A percentile compares a stretch with the other conserved stretches of the same genome.
Conservation (phyloP, 495 filamentous ascomycete species). For the Glonium stellatum region DNA sequence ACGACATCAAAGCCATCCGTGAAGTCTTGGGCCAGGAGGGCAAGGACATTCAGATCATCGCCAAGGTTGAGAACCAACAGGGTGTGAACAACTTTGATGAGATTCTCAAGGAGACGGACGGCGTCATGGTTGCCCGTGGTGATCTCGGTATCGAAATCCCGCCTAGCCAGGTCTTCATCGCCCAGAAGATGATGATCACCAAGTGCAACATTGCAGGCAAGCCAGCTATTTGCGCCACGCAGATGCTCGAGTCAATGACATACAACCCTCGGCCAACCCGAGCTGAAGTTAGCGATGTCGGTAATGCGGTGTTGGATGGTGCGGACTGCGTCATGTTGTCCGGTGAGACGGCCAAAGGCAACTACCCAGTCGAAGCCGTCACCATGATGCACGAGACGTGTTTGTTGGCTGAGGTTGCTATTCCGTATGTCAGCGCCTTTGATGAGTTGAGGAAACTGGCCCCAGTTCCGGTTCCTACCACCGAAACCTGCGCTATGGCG, state of each 20-base stretch:
- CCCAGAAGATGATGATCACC: constrained; percentile 99
- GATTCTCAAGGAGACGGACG: constrained; percentile 92
- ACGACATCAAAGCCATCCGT: constrained; percentile 87
- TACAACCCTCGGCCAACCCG: constrained; percentile 97
- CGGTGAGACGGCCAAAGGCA: constrained; percentile 96
- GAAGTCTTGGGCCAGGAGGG: constrained; percentile 87
- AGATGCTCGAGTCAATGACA: constrained; percentile 98
- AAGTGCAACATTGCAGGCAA: constrained; percentile 99
- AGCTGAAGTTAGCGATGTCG: constrained; percentile 96
- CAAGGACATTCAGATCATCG: constrained; percentile 96
- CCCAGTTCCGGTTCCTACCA: constrained; percentile 71
- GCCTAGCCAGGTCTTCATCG: constrained; percentile 94
- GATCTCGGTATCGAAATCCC: constrained; percentile 98
- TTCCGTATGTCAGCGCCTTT: constrained; percentile 92
- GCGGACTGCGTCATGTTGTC: constrained; percentile 99
- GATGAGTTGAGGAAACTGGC: constrained; percentile 84
- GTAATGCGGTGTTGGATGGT: constrained; percentile 94
- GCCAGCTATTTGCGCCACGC: constrained; percentile 89
- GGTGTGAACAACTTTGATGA: constrained; percentile 98
- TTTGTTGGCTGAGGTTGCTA: constrained; percentile 88
- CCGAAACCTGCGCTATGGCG: constrained; percentile 91
- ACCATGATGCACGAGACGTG: constrained; percentile 97
- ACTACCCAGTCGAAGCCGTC: constrained; percentile 86
- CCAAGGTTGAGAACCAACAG: constrained; percentile 99
- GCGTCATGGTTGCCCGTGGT: constrained; percentile 99